Base-by-base conservation (phyloP, 345 rosid species). In the Gossypium herbaceum region DNA sequence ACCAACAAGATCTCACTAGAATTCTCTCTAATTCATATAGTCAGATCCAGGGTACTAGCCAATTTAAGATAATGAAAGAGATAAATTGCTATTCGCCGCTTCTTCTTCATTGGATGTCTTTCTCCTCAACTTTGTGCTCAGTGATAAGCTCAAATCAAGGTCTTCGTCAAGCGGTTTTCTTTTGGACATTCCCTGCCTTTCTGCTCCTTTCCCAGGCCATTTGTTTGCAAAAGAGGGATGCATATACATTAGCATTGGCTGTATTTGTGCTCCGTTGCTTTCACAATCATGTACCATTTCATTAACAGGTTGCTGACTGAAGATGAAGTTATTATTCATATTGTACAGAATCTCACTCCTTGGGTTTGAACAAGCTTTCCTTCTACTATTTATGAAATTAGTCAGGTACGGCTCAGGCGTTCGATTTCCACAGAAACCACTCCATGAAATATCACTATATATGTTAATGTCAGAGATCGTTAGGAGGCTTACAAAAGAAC, bases 31-130 rank as follows among this genome's bases (percentile, higher is more conserved):
- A 83, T 85, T 81, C 86, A 81, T 78, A 61, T 57, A 74, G 80
- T 83, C 79, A 83, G 85, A 81, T 80, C 82, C 62, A 77, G 88
- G 82, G 83, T 83, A 81, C 86, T 85, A 25, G 77, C 44, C 78
- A 70, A 55, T 75, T 57, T 57, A 74, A 51, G 78, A 80, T 52
- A 82, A 76, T 72, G 81, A 76, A 57, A 84, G 84, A 73, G 75
- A 73, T 27, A 84, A 66, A 62, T 55, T 27, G 62, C 74, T 75
- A n/a, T 59, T 17, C 4, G 16, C 74, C 1, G 7, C 69, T 44
- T 55, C 76, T 74, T 71, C 75, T 20, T 68, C 84, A 17, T 70
- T 73, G 29, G 43, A 22, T 12, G 50, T 44, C 16, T 29, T 39
- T 60, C 56, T 70, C 24, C 44, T 70, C 64, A 73, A 39, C 75